phyloP scores from a whole-genome alignment of 192 early-diverging fungal genomes.

The Podila clonocystis region DNA sequence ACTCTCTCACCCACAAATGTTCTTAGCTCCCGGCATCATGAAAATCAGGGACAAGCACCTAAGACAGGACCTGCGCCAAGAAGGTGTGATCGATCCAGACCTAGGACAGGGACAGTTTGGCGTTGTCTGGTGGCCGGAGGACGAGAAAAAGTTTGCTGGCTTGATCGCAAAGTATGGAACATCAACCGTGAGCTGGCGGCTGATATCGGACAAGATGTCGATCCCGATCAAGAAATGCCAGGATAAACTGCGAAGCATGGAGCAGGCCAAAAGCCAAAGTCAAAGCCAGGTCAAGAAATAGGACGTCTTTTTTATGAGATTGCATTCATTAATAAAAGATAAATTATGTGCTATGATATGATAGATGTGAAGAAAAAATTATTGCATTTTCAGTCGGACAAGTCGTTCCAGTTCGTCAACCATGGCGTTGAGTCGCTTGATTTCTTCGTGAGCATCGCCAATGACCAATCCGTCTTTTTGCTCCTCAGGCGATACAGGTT shows the following conservation, averaged over 20 bases:
- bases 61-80: not conserved
- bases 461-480: conserved; percentile 18
- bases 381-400: conserved; percentile 13
- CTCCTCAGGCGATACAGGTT: not conserved
- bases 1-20: conserved; percentile 1
- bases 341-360: too few species aligned
- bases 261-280: not conserved
- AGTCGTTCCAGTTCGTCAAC: conserved; percentile 40
- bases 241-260: not conserved
- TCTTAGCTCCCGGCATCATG: not conserved
- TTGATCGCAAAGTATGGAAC: not conserved
- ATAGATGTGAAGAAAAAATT: not conserved
- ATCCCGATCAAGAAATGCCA: not conserved
- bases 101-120: not conserved
- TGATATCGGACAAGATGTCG: not conserved
- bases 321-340: too few species aligned
- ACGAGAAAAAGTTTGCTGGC: not conserved
- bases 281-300: not conserved
- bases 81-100: not conserved
- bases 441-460: conserved; percentile 36
- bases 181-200: not conserved
- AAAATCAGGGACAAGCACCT: not conserved
- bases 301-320: not conserved
- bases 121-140: not conserved
- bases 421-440: conserved; percentile 37